Conservation (phyloP, 116 monocot genomes). For the Posidonia oceanica region DNA sequence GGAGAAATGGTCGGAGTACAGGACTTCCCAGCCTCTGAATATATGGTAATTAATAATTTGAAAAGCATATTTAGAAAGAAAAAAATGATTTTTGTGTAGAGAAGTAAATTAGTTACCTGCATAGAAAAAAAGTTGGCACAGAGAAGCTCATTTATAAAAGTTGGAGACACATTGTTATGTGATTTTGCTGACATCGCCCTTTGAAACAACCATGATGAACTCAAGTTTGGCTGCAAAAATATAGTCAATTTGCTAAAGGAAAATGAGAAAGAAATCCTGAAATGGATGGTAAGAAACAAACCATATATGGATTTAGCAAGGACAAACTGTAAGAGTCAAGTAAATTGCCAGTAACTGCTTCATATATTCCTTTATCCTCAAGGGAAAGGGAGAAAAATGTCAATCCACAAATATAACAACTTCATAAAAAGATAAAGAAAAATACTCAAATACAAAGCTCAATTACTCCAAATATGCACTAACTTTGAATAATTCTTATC, state of each 20-base stretch:
- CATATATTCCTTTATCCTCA: conserved; percentile 60
- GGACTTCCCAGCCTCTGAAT: conserved; percentile 68
- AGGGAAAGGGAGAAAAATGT: conserved; percentile 6
- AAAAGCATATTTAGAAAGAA: neutral
- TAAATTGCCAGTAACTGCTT: conserved; percentile 67
- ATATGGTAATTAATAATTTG: conserved; percentile 6
- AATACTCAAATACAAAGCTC: neutral
- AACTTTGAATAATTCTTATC: neutral
- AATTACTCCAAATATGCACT: neutral
- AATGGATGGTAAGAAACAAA: conserved; percentile 13
- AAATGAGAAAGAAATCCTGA: neutral
- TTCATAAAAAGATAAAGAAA: neutral
- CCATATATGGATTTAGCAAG: conserved; percentile 92
- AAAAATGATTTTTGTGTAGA: neutral
- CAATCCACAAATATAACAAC: neutral
- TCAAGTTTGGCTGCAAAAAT: conserved; percentile 79
- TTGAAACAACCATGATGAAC: conserved; percentile 97
- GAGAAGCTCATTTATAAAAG: conserved; percentile 88
- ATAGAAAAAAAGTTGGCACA: conserved; percentile 71
- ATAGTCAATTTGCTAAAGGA: neutral
- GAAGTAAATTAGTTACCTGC: conserved; percentile 36
- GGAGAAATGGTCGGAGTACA: conserved; percentile 84
- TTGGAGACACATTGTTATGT: conserved; percentile 36
- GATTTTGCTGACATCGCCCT: conserved; percentile 80
- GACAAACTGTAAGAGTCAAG: conserved; percentile 62